Evolutionary conservation across 805 yeast species (phyloP).

Genomic region (Saccharomycopsis fermentans): DNA sequence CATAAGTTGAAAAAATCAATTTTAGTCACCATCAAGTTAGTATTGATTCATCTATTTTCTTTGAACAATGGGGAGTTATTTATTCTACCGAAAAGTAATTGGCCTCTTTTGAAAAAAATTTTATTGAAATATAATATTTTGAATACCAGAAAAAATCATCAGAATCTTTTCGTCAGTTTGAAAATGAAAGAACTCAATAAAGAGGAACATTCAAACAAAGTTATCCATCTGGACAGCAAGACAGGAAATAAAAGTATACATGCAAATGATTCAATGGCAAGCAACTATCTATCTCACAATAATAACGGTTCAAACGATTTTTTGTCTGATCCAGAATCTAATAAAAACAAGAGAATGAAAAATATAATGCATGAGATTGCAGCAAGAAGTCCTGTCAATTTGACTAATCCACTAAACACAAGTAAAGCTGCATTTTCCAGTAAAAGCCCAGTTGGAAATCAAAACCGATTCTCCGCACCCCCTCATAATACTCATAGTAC

Average conservation of each 20-base stretch:
- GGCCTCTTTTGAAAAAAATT: constrained; percentile 11
- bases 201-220: not conserved
- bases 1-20: constrained; percentile 2
- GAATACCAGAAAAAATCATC: constrained; percentile 6
- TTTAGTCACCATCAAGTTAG: constrained; percentile 9
- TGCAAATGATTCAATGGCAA: not conserved
- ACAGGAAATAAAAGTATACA: not conserved
- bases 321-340: not conserved
- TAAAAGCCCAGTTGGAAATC: not conserved
- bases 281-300: not conserved
- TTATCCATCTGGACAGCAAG: not conserved
- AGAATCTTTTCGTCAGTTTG: not conserved
- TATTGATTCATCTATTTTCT: constrained; percentile 13
- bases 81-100: constrained; percentile 13
- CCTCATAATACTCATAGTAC: not conserved
- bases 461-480: not conserved
- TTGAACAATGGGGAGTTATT: constrained; percentile 17
- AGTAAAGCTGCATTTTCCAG: not conserved
- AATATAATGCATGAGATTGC: not conserved
- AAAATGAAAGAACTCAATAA: not conserved
- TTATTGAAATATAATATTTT: constrained; percentile 13
- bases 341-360: not conserved
- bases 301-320: not conserved
- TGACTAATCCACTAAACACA: not conserved
- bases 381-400: not conserved